Conservation (phyloP, 2,329 filamentous ascomycete genomes). For the Elsinoe arachidis region DNA sequence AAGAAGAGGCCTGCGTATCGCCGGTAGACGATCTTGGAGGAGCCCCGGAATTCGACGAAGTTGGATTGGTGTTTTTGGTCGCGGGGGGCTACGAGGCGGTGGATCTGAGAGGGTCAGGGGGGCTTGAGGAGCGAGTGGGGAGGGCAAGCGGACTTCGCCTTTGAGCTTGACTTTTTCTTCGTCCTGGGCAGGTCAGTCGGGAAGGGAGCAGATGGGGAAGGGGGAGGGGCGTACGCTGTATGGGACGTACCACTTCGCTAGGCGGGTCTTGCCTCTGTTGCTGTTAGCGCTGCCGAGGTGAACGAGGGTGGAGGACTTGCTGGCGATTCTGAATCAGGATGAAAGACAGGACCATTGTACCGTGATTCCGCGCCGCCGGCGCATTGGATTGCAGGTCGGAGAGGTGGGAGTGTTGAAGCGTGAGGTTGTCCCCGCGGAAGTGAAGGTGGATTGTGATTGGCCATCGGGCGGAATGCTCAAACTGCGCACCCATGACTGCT, state of each 20-base stretch:
- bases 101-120: slow-evolving; percentile 52
- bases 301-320: slow-evolving; percentile 38
- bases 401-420: background rate
- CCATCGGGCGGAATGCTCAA: background rate
- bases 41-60: slow-evolving; percentile 91
- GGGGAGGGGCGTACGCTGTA: slow-evolving; percentile 56
- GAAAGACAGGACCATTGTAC: slow-evolving; percentile 65
- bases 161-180: slow-evolving; percentile 99
- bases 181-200: slow-evolving; percentile 45
- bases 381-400: background rate
- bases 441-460: background rate
- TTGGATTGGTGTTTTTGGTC: slow-evolving; percentile 99
- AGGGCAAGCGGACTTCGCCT: slow-evolving; percentile 60
- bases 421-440: background rate
- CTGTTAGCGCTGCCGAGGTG: background rate
- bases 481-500: background rate
- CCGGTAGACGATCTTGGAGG: slow-evolving; percentile 87
- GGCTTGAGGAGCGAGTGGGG: slow-evolving; percentile 12
- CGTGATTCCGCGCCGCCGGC: background rate
- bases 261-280: slow-evolving; percentile 84
- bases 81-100: slow-evolving; percentile 91
- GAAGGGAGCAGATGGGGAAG: background rate
- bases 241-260: slow-evolving; percentile 98
- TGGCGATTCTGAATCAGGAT: slow-evolving; percentile 86
- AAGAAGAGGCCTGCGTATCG: slow-evolving; percentile 98